Evolutionary conservation across 148 eudicot species (phyloP).

Genomic region (Limonium bicolor): DNA sequence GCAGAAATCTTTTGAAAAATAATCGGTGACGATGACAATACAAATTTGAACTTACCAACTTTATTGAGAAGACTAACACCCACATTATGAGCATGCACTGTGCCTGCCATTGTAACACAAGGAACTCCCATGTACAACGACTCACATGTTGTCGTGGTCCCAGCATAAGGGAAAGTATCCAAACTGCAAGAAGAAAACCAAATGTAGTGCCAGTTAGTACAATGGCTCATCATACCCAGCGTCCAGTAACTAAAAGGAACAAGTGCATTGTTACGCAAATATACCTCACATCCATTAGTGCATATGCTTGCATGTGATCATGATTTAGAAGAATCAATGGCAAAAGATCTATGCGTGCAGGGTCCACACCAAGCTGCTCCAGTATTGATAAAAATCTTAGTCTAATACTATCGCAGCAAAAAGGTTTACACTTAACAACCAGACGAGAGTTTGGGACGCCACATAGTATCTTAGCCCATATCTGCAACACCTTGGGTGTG

Average conservation of each 20-base stretch:
- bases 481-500: slow-evolving; percentile 88
- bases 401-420: slow-evolving; percentile 79
- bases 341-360: slow-evolving; percentile 83
- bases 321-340: slow-evolving; percentile 95
- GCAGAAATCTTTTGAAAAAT: too few species aligned
- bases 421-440: slow-evolving; percentile 95
- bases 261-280: background rate
- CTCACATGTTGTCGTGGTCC: slow-evolving; percentile 97
- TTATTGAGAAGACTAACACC: slow-evolving; percentile 91
- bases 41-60: slow-evolving; percentile 66
- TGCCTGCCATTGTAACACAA: slow-evolving; percentile 87
- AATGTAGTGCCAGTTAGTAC: background rate
- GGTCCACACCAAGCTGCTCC: slow-evolving; percentile 87
- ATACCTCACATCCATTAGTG: slow-evolving; percentile 95
- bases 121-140: slow-evolving; percentile 99
- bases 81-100: slow-evolving; percentile 96
- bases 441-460: slow-evolving; percentile 93
- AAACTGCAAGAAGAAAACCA: slow-evolving; percentile 28
- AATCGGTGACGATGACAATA: too few species aligned
- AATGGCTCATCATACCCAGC: background rate
- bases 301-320: slow-evolving; percentile 98
- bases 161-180: slow-evolving; percentile 99
- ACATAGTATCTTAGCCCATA: slow-evolving; percentile 89
- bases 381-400: slow-evolving; percentile 69
- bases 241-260: background rate